These are phyloP conservation scores for Pogostemon cablin DNA, from an alignment of 257 asterid species.

Conservation along the genomic window DNA sequence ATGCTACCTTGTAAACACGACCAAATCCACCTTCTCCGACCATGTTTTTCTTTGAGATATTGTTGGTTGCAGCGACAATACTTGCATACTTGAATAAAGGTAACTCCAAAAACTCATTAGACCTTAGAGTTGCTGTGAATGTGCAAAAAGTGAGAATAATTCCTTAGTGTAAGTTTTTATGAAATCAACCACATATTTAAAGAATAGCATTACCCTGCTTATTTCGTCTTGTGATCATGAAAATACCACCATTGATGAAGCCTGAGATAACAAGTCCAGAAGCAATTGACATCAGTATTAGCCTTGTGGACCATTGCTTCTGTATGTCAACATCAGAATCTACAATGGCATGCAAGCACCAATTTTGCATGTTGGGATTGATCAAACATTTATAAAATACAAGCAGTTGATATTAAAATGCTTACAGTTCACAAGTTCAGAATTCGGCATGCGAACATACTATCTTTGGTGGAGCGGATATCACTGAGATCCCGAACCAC, in stretches of 20 bases:
- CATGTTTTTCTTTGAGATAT: constrained; percentile 40
- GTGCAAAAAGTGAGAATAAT: neutral
- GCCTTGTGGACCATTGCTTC: neutral
- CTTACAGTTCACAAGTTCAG: neutral
- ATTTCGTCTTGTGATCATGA: constrained; percentile 10
- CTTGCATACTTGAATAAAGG: constrained; percentile 37
- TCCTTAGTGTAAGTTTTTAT: no score
- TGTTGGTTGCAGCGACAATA: constrained; percentile 38
- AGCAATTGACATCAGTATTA: constrained; percentile 15
- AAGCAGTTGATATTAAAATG: no score
- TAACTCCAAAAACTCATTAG: constrained; percentile 34
- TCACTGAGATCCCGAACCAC: constrained; percentile 26
- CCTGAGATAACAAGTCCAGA: constrained; percentile 24
- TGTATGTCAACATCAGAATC: neutral
- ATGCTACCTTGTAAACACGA: constrained; percentile 47
- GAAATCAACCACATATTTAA: neutral
- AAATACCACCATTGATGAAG: constrained; percentile 13
- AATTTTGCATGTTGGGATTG: neutral
- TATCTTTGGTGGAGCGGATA: neutral
- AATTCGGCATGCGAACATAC: constrained; percentile 3
- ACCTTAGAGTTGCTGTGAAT: constrained; percentile 1
- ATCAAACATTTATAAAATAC: neutral
- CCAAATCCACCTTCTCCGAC: constrained; percentile 42
- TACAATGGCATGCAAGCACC: neutral
- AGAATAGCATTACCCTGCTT: constrained; percentile 9